Evolutionary conservation across 495 filamentous ascomycete species (phyloP), one percentile per base, ranked within the genome.

Genomic region (Talaromyces stipitatus): DNA sequence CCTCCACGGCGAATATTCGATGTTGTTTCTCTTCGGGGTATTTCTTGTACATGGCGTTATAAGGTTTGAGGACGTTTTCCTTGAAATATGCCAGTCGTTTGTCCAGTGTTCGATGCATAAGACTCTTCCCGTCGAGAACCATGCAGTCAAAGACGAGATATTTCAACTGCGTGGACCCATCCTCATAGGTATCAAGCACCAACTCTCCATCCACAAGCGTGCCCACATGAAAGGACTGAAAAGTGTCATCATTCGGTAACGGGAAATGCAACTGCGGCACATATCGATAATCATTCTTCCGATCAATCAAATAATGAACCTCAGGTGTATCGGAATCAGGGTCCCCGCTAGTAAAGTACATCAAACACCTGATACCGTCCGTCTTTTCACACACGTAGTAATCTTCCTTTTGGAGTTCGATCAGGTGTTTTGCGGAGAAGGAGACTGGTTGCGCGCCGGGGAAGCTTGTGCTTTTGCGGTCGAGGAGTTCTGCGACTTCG

Each of bases 361-460:
- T 84, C 20, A 98, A 81, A 68, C 92, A 97, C 41, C 94, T 85
- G 63, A 97, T 90, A 32, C 94, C 94, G 66, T 98, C 94, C 0
- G 92, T 95, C 72, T 98, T 98, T 72, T 98, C 94, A 76, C 94
- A 97, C 61, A 98, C 88, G 66, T 89, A 97, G 73, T 97, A 98
- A 69, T 97, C 94, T 54, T 85, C 75, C 36, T 78, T 79, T 33
- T 85, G 83, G 9, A 98, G 77, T 72, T 92, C 91, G 2, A 82
- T 69, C 4, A 96, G 66, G 66, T 98, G 94, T 57, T 80, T 76
- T 22, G 84, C 72, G 48, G 87, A 79, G 67, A 98, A 97, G 64
- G 87, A 92, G 55, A 98, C 91, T 11, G 94, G 94, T 70, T 98
- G 94, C 48, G 94, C 92, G 61, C 94, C 94, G 3, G 94, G 94